Evolutionary conservation across 495 filamentous ascomycete genomes (phyloP).

Genomic region (Alectoria sarmentosa): DNA sequence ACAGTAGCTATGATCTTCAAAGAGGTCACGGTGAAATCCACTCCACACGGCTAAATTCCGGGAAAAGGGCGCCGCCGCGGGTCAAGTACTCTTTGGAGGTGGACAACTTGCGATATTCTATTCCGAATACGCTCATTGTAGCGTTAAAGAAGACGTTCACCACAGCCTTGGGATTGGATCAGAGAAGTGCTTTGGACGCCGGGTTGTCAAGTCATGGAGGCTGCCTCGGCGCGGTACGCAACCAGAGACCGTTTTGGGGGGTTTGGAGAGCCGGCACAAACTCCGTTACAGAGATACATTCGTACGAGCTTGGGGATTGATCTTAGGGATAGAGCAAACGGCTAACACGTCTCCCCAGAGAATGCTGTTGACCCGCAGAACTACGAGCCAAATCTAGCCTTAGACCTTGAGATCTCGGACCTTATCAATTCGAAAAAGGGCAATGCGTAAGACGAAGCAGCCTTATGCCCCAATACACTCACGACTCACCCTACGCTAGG

Average conservation of each 20-base stretch:
- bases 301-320: slow-evolving; percentile 36
- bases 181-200: background rate
- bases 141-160: background rate
- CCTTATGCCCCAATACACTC: too few relatives aligned
- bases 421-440: slow-evolving; percentile 97
- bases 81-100: background rate
- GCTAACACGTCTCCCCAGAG: slow-evolving; percentile 39
- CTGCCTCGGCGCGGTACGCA: slow-evolving; percentile 89
- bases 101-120: background rate
- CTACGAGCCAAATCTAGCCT: slow-evolving; percentile 92
- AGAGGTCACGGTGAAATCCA: too few relatives aligned
- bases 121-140: background rate
- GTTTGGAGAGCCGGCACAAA: slow-evolving; percentile 67
- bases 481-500: slow-evolving; percentile 33
- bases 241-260: slow-evolving; percentile 90
- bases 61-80: background rate
- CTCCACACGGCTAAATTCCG: background rate
- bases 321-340: background rate
- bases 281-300: slow-evolving; percentile 90
- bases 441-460: slow-evolving; percentile 54
- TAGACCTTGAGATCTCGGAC: slow-evolving; percentile 95
- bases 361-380: slow-evolving; percentile 93
- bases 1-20: too few relatives aligned
- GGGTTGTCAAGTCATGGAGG: slow-evolving; percentile 55
- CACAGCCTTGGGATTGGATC: background rate